Base-by-base conservation (phyloP, 1,284 basidiomycete species). In the Tilletia walkeri region DNA sequence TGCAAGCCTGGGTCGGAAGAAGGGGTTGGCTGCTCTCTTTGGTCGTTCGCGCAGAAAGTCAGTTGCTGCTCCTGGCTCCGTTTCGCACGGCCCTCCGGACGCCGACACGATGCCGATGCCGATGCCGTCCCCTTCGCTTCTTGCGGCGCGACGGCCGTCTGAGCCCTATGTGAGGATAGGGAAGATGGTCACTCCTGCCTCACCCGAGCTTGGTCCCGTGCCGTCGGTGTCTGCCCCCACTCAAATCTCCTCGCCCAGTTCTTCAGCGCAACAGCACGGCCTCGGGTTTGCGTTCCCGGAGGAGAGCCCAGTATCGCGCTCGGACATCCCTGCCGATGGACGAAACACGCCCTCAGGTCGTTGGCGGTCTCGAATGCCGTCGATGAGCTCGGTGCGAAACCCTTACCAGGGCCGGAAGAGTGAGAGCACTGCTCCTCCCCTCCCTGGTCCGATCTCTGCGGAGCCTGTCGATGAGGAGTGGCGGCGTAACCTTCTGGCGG, bases 391-490 rank as follows among this genome's bases (percentile, higher is more conserved):
- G 16, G 34, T 63, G 34, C 59, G 59, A 24, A 63, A 36, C n/a
- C 30, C 36, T 34, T 38, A 63, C 12, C 30, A 39, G 12, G 59
- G 36, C 16, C 30, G 34, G 38, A 63, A 20, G 59, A 34, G 18
- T n/a, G 59, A 63, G 34, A 63, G 36, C 36, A 16, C 30, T 34
- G 36, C 39, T 39, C 59, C 59, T 16, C 59, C 59, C 3, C 16
- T 63, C 14, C 59, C 59, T 18, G 12, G 30, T 12, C 59, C 41
- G 16, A 10, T 39, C 16, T 24, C 59, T 10, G 5, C 59, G 9
- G 59, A 63, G 4, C 38, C 3, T n/a, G 59, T n/a, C 3, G 59
- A 63, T 12, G 59, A 63, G 36, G 59, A 63, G 59, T 63, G 59
- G 59, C 59, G 59, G 3, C 30, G 59, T 1, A 39, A 36, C 12